phyloP scores from a whole-genome alignment of 495 filamentous ascomycete species.

The Talaromyces ruber region DNA sequence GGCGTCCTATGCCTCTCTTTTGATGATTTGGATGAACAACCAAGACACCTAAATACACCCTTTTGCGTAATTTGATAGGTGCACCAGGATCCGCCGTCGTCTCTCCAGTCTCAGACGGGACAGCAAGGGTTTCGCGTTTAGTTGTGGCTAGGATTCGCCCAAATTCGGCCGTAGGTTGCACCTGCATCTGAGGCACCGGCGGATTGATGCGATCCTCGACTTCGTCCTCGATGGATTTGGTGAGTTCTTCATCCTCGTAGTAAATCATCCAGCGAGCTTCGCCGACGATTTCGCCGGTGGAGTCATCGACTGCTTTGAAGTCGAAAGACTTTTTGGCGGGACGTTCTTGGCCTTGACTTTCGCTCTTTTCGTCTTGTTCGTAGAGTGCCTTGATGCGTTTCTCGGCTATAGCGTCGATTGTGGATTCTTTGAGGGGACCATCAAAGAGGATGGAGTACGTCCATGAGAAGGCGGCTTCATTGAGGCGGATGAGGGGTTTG shows the following conservation, averaged over 20 bases:
- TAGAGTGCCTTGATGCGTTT: not conserved
- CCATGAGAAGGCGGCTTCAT: not conserved
- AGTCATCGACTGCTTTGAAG: constrained; percentile 10
- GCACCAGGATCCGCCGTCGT: not conserved
- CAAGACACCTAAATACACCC: constrained; percentile 31
- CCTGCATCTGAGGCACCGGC: constrained; percentile 4
- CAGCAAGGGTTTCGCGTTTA: not conserved
- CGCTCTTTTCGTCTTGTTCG: not conserved
- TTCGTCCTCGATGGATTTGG: constrained; percentile 9
- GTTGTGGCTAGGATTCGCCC: not conserved
- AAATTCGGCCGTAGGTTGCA: constrained; percentile 17
- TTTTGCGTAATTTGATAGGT: not conserved
- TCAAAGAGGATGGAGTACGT: not conserved
- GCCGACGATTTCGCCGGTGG: constrained; percentile 16
- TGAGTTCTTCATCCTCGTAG: constrained; percentile 5
- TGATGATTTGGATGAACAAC: constrained; percentile 37
- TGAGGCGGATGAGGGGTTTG: not conserved
- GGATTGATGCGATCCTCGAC: not conserved
- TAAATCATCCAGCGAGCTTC: constrained; percentile 16
- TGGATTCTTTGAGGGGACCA: not conserved
- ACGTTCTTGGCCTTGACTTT: not conserved
- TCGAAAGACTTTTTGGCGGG: not conserved
- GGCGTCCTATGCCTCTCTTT: constrained; percentile 39
- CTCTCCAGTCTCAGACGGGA: not conserved
- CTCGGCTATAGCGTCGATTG: not conserved